Percentiles rank a stretch among this genome's conserved stretches.
Conservation (phyloP, 495 filamentous ascomycete genomes). For the Daldinia decipiens region DNA sequence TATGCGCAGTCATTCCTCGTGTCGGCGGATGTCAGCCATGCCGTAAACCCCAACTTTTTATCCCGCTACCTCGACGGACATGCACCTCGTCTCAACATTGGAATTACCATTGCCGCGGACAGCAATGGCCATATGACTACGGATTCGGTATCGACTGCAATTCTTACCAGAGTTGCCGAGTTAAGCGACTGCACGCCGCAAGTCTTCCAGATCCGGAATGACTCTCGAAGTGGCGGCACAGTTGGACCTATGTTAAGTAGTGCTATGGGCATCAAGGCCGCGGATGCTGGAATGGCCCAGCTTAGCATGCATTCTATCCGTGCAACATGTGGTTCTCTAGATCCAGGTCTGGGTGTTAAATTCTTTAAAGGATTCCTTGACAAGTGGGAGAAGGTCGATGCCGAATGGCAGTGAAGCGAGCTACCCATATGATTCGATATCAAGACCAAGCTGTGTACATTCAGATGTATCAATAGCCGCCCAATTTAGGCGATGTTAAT, state of each 20-base stretch:
- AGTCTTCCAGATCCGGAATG: constrained; percentile 95
- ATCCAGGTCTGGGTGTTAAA: constrained; percentile 89
- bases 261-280: constrained; percentile 82
- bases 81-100: constrained; percentile 88
- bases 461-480: constrained; percentile 13
- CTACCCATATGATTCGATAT: not conserved
- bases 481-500: not conserved
- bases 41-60: constrained; percentile 93
- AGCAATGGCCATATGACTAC: constrained; percentile 93
- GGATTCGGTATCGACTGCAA: constrained; percentile 79
- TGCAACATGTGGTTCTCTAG: constrained; percentile 85
- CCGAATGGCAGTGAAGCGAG: constrained; percentile 72
- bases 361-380: constrained; percentile 92
- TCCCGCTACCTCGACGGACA: constrained; percentile 83
- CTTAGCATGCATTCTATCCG: constrained; percentile 95
- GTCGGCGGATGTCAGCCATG: constrained; percentile 92
- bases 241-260: constrained; percentile 92
- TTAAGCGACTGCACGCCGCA: constrained; percentile 76
- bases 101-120: constrained; percentile 85
- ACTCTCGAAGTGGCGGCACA: constrained; percentile 86
- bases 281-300: constrained; percentile 92
- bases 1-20: constrained; percentile 94
- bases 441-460: constrained; percentile 7
- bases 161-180: constrained; percentile 78
- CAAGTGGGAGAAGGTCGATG: constrained; percentile 85